phyloP scores from a whole-genome alignment of 169 alveolate species.

The Plasmodium malariae region DNA sequence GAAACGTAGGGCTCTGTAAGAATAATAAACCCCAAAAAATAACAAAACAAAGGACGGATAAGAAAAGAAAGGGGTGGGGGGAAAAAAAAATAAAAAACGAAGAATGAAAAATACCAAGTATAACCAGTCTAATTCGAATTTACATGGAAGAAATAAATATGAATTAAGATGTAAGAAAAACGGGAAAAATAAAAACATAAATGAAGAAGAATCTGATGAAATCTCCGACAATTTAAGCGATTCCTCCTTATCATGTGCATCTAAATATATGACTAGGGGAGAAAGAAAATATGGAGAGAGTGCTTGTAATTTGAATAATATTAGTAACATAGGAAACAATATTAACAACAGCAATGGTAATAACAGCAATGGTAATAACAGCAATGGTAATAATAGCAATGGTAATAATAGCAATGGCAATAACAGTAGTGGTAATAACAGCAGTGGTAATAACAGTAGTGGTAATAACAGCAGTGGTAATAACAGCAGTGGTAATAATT shows the following conservation, averaged over 20 bases:
- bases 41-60: not conserved
- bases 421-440: not conserved
- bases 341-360: not conserved
- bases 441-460: not conserved
- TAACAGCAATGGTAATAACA: not conserved
- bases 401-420: not conserved
- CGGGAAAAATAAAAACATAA: slow-evolving; percentile 14
- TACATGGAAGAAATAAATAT: slow-evolving; percentile 14
- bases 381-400: not conserved
- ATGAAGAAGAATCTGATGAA: slow-evolving; percentile 24
- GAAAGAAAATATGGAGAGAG: not conserved
- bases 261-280: slow-evolving; percentile 17
- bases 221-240: not conserved
- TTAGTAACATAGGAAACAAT: not conserved
- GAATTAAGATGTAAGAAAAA: slow-evolving; percentile 36
- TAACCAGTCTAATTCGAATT: slow-evolving; percentile 1
- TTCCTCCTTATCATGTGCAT: slow-evolving; percentile 23
- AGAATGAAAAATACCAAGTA: slow-evolving; percentile 3
- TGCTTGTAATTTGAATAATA: not conserved
- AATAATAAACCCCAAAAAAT: not conserved
- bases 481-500: not conserved
- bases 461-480: not conserved
- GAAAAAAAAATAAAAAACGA: not conserved
- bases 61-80: not conserved
- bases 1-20: not conserved